phyloP scores from a whole-genome alignment of 2,329 filamentous ascomycete species.

The Seiridium unicorne region DNA sequence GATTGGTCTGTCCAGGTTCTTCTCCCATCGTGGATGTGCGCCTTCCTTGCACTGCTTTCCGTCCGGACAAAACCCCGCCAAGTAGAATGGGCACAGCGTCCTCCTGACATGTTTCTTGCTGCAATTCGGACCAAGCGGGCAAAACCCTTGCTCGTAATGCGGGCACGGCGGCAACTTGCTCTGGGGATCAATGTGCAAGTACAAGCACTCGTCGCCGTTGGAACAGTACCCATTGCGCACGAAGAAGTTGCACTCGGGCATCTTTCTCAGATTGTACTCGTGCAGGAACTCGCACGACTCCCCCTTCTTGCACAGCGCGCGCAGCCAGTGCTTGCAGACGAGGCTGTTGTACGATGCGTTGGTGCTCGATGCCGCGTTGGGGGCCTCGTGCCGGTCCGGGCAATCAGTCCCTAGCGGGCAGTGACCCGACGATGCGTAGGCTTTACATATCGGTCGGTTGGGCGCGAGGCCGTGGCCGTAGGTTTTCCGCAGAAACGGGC shows the following conservation, averaged over 20 bases:
- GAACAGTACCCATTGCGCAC: conserved; percentile 91
- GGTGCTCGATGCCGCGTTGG: conserved; percentile 32
- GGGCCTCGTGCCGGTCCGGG: conserved; percentile 72
- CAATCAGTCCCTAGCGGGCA: conserved; percentile 84
- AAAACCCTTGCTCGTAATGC: conserved; percentile 94
- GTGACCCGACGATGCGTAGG: conserved; percentile 74
- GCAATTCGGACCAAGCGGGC: conserved; percentile 83
- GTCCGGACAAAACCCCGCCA: conserved; percentile 93
- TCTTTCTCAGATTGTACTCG: conserved; percentile 96
- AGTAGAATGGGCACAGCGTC: conserved; percentile 77
- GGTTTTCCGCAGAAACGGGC: conserved; percentile 77
- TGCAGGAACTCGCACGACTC: conserved; percentile 96
- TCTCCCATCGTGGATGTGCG: conserved; percentile 79
- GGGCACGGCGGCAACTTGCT: conserved; percentile 78
- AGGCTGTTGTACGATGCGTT: conserved; percentile 69
- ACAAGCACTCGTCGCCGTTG: conserved; percentile 94
- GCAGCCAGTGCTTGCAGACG: conserved; percentile 98
- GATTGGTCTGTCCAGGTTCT: conserved; percentile 72
- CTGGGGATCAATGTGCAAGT: conserved; percentile 84
- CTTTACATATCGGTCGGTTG: conserved; percentile 78
- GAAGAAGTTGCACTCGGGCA: conserved; percentile 98
- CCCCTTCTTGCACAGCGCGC: conserved; percentile 96
- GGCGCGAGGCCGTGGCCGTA: conserved; percentile 82
- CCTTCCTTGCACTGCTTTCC: conserved; percentile 72
- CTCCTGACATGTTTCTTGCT: conserved; percentile 85